Evolutionary conservation across 139 green algal species (phyloP).

Genomic region (Penium margaritaceum): DNA sequence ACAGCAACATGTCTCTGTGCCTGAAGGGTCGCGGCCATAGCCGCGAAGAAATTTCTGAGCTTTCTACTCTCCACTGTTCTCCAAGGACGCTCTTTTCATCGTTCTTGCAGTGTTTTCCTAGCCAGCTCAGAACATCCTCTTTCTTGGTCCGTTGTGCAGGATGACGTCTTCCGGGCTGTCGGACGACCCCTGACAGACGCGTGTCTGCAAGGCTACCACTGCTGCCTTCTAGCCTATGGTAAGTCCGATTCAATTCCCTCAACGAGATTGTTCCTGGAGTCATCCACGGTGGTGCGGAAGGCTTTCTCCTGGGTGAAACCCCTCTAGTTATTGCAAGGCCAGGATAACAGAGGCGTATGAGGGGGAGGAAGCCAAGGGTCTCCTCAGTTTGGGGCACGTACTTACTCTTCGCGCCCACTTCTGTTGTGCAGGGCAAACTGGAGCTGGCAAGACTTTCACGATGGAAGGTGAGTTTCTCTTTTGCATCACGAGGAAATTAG

Average conservation of each 20-base stretch:
- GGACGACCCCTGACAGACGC: slow-evolving; percentile 38
- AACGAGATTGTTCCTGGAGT: too few relatives aligned
- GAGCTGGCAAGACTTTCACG: slow-evolving; percentile 70
- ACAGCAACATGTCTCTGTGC: background rate
- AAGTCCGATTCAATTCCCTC: too few relatives aligned
- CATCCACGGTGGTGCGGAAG: too few relatives aligned
- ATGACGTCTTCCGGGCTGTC: slow-evolving; percentile 37
- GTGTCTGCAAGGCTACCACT: slow-evolving; percentile 49
- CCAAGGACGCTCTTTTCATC: background rate
- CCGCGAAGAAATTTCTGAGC: background rate
- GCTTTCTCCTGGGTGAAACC: too few relatives aligned
- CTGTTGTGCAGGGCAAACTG: slow-evolving; percentile 57
- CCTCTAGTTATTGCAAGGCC: too few relatives aligned
- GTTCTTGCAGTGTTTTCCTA: background rate
- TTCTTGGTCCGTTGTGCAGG: slow-evolving; percentile 21
- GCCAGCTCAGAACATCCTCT: background rate
- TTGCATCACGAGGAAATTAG: too few relatives aligned
- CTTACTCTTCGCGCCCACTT: background rate
- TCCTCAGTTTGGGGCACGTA: background rate
- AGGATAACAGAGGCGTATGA: too few relatives aligned
- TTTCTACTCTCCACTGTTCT: background rate
- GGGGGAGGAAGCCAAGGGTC: too few relatives aligned
- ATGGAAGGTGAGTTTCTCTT: slow-evolving; percentile 70
- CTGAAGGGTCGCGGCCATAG: background rate
- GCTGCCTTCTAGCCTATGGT: slow-evolving; percentile 52